phyloP scores from a whole-genome alignment of 257 asterid genomes.

The Plectranthus barbatus region DNA sequence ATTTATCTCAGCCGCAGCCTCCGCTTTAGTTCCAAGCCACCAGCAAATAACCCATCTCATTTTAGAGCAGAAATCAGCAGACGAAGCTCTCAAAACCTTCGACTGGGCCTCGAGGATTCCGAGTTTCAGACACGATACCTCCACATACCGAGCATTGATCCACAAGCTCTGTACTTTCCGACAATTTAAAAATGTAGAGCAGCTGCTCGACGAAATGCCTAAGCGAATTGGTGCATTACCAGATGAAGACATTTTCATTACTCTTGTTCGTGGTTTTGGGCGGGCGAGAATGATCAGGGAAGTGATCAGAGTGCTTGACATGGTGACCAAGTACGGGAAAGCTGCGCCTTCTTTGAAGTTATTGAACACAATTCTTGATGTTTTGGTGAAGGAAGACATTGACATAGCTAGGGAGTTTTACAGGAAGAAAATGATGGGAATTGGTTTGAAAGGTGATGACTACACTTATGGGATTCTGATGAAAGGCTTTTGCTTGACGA shows the following conservation, averaged over 20 bases:
- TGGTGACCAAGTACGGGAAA: slow-evolving; percentile 51
- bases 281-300: slow-evolving; percentile 58
- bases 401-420: slow-evolving; percentile 84
- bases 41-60: slow-evolving; percentile 60
- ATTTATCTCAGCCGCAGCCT: slow-evolving; percentile 23
- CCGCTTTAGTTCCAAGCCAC: slow-evolving; percentile 51
- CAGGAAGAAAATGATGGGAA: slow-evolving; percentile 67
- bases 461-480: slow-evolving; percentile 81
- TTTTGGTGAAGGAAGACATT: slow-evolving; percentile 76
- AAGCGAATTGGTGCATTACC: slow-evolving; percentile 12
- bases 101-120: slow-evolving; percentile 79
- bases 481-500: slow-evolving; percentile 93
- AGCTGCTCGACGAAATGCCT: slow-evolving; percentile 72
- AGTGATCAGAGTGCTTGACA: slow-evolving; percentile 50
- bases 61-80: slow-evolving; percentile 64
- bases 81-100: slow-evolving; percentile 73
- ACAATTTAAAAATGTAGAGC: slow-evolving; percentile 31
- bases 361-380: slow-evolving; percentile 79
- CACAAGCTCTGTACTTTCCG: slow-evolving; percentile 69
- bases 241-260: slow-evolving; percentile 68
- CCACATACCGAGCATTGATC: slow-evolving; percentile 75
- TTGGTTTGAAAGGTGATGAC: slow-evolving; percentile 64
- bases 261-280: slow-evolving; percentile 69
- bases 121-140: slow-evolving; percentile 44
- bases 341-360: slow-evolving; percentile 57